Conservation (phyloP, 768 basidiomycete genomes). For the Termitomyces heimii region DNA sequence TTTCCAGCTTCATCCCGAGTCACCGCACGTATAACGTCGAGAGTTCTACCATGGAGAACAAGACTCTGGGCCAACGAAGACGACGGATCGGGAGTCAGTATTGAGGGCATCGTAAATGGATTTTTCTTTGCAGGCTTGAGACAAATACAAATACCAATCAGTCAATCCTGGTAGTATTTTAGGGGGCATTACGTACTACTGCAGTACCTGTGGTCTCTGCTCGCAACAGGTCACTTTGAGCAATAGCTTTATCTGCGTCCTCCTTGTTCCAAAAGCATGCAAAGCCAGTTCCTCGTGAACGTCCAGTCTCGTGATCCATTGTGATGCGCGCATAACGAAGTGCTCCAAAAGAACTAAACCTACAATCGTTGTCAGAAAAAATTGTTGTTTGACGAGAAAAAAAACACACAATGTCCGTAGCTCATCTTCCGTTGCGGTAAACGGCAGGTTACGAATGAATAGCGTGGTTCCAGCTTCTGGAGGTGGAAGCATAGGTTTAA, state of each 20-base stretch:
- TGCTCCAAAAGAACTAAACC: slow-evolving; percentile 89
- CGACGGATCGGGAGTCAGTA: slow-evolving; percentile 92
- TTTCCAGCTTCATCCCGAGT: slow-evolving; percentile 84
- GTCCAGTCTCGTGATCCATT: slow-evolving; percentile 73
- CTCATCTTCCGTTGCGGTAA: slow-evolving; percentile 90
- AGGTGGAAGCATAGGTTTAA: slow-evolving; percentile 67
- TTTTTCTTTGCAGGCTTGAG: slow-evolving; percentile 59
- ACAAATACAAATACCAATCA: background rate
- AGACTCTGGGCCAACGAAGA: slow-evolving; percentile 75
- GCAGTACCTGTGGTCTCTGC: slow-evolving; percentile 52
- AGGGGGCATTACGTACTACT: slow-evolving; percentile 16
- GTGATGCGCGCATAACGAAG: slow-evolving; percentile 92
- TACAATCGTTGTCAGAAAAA: slow-evolving; percentile 22
- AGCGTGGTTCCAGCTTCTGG: slow-evolving; percentile 88
- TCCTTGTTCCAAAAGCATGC: slow-evolving; percentile 95
- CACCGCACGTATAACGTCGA: slow-evolving; percentile 88
- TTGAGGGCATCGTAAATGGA: slow-evolving; percentile 82
- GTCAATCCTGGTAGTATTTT: background rate
- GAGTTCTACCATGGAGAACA: slow-evolving; percentile 87
- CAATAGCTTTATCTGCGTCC: slow-evolving; percentile 80
- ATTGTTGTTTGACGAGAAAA: background rate
- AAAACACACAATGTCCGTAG: slow-evolving; percentile 68
- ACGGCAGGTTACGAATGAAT: slow-evolving; percentile 92
- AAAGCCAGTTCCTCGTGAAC: slow-evolving; percentile 93
- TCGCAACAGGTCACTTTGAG: slow-evolving; percentile 70